A percentile compares a stretch with the other conserved stretches of the same genome.
These are phyloP conservation scores for Pseudomonodictys pantanalensis DNA, from an alignment of 495 filamentous ascomycete species.

Conservation along the genomic window DNA sequence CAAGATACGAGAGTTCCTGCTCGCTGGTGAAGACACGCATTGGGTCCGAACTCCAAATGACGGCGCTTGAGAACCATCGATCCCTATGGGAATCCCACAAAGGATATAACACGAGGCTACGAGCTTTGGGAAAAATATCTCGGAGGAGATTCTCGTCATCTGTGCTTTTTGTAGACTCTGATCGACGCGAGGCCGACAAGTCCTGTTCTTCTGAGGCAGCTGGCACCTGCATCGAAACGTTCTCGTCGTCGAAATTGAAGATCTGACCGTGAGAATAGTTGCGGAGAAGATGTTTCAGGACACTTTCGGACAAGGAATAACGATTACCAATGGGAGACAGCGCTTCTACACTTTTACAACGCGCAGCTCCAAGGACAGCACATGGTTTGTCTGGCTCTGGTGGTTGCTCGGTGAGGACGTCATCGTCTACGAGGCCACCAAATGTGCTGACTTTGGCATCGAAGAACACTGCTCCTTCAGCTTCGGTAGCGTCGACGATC, in stretches of 20 bases:
- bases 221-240: no score
- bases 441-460: slow-evolving; percentile 31
- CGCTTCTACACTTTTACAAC: slow-evolving; percentile 43
- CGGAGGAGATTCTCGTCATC: slow-evolving; percentile 35
- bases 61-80: slow-evolving; percentile 66
- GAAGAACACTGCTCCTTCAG: slow-evolving; percentile 28
- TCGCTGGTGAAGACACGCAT: slow-evolving; percentile 49
- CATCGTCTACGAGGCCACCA: slow-evolving; percentile 28
- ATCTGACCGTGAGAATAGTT: slow-evolving; percentile 62
- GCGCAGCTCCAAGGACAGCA: slow-evolving; percentile 31
- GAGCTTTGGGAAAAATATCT: slow-evolving; percentile 49
- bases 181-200: not conserved
- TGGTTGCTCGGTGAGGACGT: slow-evolving; percentile 3
- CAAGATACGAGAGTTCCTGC: slow-evolving; percentile 55
- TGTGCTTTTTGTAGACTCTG: slow-evolving; percentile 29
- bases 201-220: slow-evolving; percentile 19
- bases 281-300: slow-evolving; percentile 53
- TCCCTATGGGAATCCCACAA: slow-evolving; percentile 68
- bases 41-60: slow-evolving; percentile 57
- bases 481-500: slow-evolving; percentile 25
- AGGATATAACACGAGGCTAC: slow-evolving; percentile 57
- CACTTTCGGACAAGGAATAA: slow-evolving; percentile 40
- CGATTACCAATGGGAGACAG: not conserved
- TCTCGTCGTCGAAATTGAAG: slow-evolving; percentile 54
- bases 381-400: slow-evolving; percentile 22